These are phyloP conservation scores for Mycoemilia scoparia DNA, from an alignment of 192 early-diverging fungal species.

Conservation along the genomic window DNA sequence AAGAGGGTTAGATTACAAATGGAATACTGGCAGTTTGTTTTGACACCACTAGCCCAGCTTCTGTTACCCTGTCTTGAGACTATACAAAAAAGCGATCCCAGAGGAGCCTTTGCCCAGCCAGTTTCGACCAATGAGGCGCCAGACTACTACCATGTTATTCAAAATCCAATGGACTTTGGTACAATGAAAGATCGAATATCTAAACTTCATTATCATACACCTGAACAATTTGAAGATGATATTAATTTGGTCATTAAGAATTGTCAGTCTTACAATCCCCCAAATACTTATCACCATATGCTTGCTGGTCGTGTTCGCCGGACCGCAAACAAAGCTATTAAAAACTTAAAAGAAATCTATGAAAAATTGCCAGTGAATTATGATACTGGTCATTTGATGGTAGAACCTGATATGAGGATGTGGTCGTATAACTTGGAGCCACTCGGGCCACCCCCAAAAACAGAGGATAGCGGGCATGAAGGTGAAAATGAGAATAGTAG, in stretches of 20 bases:
- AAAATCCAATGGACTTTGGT: constrained; percentile 59
- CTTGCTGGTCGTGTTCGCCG: constrained; percentile 14
- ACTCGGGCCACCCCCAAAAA: no score
- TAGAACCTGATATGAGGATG: constrained; percentile 5
- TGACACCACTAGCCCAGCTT: constrained; percentile 54
- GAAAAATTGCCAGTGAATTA: constrained; percentile 13
- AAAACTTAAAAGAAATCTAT: constrained; percentile 1
- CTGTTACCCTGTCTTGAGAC: constrained; percentile 42
- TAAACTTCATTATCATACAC: constrained; percentile 29
- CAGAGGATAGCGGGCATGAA: no score
- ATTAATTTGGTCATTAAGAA: constrained; percentile 14
- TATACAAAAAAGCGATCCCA: constrained; percentile 52
- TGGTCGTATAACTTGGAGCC: no score
- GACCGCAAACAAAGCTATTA: constrained; percentile 9
- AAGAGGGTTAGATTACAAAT: constrained; percentile 34
- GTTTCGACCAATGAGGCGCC: constrained; percentile 46
- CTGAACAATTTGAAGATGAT: constrained; percentile 40
- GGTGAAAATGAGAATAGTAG: no score
- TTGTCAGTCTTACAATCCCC: constrained; percentile 26
- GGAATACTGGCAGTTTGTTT: constrained; percentile 41
- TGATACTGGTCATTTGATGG: constrained; percentile 11
- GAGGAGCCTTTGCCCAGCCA: constrained; percentile 46
- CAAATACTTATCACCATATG: constrained; percentile 22
- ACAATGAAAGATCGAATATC: constrained; percentile 41
- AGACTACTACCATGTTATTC: constrained; percentile 57